Conservation (phyloP, 148 eudicot species). For the Diospyros kaki region DNA sequence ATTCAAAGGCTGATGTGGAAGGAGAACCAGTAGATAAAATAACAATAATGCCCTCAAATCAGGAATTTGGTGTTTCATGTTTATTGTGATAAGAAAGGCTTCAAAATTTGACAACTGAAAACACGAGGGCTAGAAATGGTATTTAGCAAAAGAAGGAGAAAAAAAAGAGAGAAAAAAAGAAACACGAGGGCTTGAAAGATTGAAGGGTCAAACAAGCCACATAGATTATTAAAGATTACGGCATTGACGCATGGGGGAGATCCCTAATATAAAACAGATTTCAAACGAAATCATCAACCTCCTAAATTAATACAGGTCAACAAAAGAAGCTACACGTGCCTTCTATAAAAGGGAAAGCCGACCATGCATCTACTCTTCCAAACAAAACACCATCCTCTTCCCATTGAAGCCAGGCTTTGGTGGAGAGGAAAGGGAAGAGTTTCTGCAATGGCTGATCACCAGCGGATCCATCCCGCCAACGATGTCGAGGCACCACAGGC, state of each 20-base stretch:
- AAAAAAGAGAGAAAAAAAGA: too few relatives aligned
- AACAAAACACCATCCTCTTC: background rate
- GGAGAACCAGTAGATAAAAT: too few relatives aligned
- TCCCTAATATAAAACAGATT: background rate
- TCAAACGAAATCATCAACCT: background rate
- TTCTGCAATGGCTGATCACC: slow-evolving; percentile 34
- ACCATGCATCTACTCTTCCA: background rate
- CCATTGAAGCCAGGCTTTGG: too few relatives aligned
- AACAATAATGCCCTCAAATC: too few relatives aligned
- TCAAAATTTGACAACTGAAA: background rate
- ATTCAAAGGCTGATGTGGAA: too few relatives aligned
- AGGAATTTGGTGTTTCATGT: too few relatives aligned
- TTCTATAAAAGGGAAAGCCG: background rate
- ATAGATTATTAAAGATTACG: background rate
- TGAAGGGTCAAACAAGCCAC: too few relatives aligned
- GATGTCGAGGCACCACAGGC: slow-evolving; percentile 30
- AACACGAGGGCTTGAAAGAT: too few relatives aligned
- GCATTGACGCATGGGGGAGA: background rate
- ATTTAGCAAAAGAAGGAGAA: too few relatives aligned
- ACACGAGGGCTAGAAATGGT: background rate
- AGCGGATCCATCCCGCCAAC: slow-evolving; percentile 35
- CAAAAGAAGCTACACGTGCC: slow-evolving; percentile 9
- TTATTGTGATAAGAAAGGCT: background rate
- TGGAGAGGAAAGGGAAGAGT: too few relatives aligned
- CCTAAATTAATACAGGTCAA: slow-evolving; percentile 17